Percentiles rank a stretch among this genome's conserved stretches.
phyloP scores from a whole-genome alignment of 2,329 filamentous ascomycete species.

The Aspergillus sp. region DNA sequence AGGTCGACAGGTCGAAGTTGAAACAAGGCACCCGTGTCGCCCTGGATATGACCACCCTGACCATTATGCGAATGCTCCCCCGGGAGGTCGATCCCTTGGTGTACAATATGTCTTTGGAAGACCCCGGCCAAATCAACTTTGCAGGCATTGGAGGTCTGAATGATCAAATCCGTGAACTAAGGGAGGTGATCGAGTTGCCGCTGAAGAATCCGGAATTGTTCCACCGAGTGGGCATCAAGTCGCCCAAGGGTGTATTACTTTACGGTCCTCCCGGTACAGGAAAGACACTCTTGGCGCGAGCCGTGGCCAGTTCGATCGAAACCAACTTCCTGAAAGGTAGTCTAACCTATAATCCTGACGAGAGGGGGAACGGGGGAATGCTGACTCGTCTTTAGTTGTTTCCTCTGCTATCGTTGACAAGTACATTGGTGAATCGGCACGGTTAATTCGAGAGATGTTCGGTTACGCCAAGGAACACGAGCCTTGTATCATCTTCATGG shows the following conservation, averaged over 20 bases:
- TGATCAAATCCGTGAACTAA: conserved; percentile 94
- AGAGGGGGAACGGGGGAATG: neutral
- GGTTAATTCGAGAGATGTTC: conserved; percentile 98
- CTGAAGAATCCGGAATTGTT: conserved; percentile 99
- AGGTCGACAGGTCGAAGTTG: conserved; percentile 94
- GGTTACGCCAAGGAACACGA: conserved; percentile 99
- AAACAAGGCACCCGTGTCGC: conserved; percentile 98
- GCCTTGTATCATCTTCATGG: conserved; percentile 99
- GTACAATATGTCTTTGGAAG: conserved; percentile 99
- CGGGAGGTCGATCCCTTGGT: conserved; percentile 97
- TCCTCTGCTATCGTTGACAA: conserved; percentile 99
- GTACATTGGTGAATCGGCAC: conserved; percentile 97
- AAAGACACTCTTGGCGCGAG: conserved; percentile 91
- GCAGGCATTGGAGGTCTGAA: conserved; percentile 96
- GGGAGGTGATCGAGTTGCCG: conserved; percentile 96
- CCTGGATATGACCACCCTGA: conserved; percentile 98
- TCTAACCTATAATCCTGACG: neutral
- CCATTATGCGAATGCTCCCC: conserved; percentile 99
- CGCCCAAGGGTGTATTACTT: conserved; percentile 92
- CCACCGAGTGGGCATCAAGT: conserved; percentile 95
- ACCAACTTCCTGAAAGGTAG: conserved; percentile 97
- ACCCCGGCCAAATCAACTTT: conserved; percentile 96
- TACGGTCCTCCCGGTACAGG: conserved; percentile 97
- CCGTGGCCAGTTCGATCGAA: conserved; percentile 92
- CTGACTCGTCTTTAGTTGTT: conserved; percentile 63